Base-by-base conservation (phyloP, 2,329 filamentous ascomycete species). In the Hawksworthiomyces lignivorus region DNA sequence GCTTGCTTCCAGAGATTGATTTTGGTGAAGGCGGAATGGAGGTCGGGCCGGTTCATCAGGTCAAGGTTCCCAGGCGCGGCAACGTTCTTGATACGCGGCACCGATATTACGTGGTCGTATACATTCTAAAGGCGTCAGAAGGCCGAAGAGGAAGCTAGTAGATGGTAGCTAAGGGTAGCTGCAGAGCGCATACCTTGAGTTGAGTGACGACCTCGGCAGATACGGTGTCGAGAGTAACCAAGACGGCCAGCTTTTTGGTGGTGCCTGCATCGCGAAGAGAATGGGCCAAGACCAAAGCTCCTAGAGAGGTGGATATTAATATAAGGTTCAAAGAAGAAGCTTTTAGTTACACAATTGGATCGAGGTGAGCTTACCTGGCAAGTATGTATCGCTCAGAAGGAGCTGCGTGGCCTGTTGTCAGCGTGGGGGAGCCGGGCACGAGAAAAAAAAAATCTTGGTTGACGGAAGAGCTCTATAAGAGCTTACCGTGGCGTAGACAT, bases 11-110 rank as follows among this genome's bases (percentile, higher is more conserved):
- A 98, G 15, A 98, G 72, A 51, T 87, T 81, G 63, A 98, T 89
- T 69, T 98, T 98, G 52, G 92, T 97, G 58, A 97, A 97, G 49
- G 89, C 85, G 21, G 88, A 90, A 56, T 90, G 81, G 38, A 98
- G 73, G 57, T 98, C 92, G 49, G 81, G 76, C 40, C 92, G 85
- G 59, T 88, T 81, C 89, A 98, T 96, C 43, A 97, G 75, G 61
- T 83, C 80, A 43, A 98, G 77, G 56, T 97, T 97, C 44, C 79
- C 80, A 4, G 86, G 84, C 19, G 48, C 30, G 32, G 75, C 77
- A 45, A 76, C 72, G 60, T 89, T 97, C 49, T 75, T 76, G 56
- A 96, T 81, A 49, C 82, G 80, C 42, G 82, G 75, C 43, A 97
- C 87, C 24, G 89, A 82, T 49, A 97, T 83, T 46, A 97, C 71